phyloP scores from a whole-genome alignment of 2,329 filamentous ascomycete species.

The Phyllosticta paracitricarpa region DNA sequence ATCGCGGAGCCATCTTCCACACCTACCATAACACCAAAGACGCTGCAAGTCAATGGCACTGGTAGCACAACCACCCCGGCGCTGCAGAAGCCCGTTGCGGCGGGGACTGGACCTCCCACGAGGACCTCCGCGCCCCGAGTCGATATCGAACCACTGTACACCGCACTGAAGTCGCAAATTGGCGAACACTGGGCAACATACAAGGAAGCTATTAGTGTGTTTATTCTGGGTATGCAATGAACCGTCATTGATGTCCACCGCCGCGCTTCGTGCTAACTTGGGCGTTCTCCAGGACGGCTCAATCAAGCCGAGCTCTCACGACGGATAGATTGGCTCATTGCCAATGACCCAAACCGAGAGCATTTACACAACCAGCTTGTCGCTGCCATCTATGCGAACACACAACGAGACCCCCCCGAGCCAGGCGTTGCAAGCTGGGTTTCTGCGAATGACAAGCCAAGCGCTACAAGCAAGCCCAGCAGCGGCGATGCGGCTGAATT shows the following conservation, averaged over 20 bases:
- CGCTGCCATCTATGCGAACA: constrained; percentile 49
- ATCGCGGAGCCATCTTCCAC: constrained; percentile 24
- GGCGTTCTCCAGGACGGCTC: constrained; percentile 38
- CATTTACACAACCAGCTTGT: constrained; percentile 55
- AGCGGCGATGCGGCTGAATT: constrained; percentile 52
- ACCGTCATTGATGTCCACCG: neutral
- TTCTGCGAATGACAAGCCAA: constrained; percentile 62
- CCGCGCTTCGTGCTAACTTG: neutral
- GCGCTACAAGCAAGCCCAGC: constrained; percentile 54
- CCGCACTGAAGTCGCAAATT: constrained; percentile 49
- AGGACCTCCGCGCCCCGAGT: constrained; percentile 46
- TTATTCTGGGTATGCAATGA: constrained; percentile 42
- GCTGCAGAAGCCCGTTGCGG: constrained; percentile 7
- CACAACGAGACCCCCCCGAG: constrained; percentile 49
- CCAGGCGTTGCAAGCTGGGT: constrained; percentile 56
- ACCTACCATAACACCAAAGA: constrained; percentile 24
- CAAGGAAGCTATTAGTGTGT: constrained; percentile 47
- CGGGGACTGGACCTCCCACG: constrained; percentile 35
- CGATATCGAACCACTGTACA: constrained; percentile 53
- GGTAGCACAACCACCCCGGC: neutral
- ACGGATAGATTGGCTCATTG: constrained; percentile 46
- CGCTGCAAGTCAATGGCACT: constrained; percentile 19
- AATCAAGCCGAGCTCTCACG: constrained; percentile 52
- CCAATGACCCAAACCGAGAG: constrained; percentile 40
- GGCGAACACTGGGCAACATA: constrained; percentile 50